Base-by-base conservation (phyloP, 257 asterid genomes). In the Solanum phureja region DNA sequence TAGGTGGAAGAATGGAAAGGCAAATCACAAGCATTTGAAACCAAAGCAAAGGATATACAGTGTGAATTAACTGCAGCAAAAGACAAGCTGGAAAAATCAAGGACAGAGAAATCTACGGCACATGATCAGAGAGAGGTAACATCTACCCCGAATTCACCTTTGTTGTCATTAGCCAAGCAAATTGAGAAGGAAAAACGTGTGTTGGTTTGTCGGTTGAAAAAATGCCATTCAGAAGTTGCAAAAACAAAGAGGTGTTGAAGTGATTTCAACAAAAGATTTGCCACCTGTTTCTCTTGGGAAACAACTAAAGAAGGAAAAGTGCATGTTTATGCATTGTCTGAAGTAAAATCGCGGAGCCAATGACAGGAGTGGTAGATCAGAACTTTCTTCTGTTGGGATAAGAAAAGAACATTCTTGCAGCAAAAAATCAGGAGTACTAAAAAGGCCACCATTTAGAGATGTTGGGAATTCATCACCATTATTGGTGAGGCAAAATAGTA, bases 1-100 rank as follows among this genome's bases (percentile, higher is more conserved):
- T 52, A 95, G 98, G 95, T 96, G 87, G 90, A 92, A 88, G 96
- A 93, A 84, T 96, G 98, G 98, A 92, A 89, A 89, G 94, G 86
- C 73, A 94, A 85, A 85, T 94, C 98, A 29, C 91, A 87, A 13
- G 74, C 82, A n/a, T 90, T 87, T 33, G 93, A 96, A 91, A 90
- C 71, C 88, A 93, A 91, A 90, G 95, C 91, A 4, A 87, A 88
- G 14, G 91, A 90, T 49, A 49, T 49, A 7, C 87, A 92, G 58
- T 88, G 83, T 35, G 88, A 94, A 87, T n/a, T 92, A 84, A 89
- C 90, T 9, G 29, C 37, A 31, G 84, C 91, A 1, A 92, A 90
- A 87, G 93, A 84, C 86, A 56, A 91, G 86, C 88, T 89, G 86
- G 91, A 82, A 71, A 88, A 88, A 87, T 76, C 90, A 8, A 92